A percentile compares a stretch with the other conserved stretches of the same genome.
Conservation (phyloP, 2,329 filamentous ascomycete species). For the Trichoderma oligosporum region DNA sequence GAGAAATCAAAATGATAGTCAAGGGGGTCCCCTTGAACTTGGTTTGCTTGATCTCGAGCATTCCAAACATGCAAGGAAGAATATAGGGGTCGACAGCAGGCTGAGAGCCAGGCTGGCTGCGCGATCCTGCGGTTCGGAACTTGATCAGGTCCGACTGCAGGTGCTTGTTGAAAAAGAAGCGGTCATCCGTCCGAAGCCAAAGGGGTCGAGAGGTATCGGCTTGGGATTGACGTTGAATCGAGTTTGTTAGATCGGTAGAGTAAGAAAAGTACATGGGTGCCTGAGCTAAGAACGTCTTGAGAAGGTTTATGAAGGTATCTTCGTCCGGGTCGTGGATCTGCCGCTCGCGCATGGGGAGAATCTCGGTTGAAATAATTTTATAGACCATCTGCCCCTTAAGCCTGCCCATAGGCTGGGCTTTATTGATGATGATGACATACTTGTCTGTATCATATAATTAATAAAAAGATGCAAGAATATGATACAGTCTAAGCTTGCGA, state of each 20-base stretch:
- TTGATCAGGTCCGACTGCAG: slow-evolving; percentile 88
- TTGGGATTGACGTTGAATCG: slow-evolving; percentile 88
- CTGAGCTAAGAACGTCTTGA: slow-evolving; percentile 76
- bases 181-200: slow-evolving; percentile 91
- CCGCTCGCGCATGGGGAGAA: slow-evolving; percentile 88
- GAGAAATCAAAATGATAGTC: slow-evolving; percentile 82
- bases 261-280: slow-evolving; percentile 98
- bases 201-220: slow-evolving; percentile 67
- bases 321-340: slow-evolving; percentile 90
- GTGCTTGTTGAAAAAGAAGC: slow-evolving; percentile 98
- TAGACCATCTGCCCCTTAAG: slow-evolving; percentile 96
- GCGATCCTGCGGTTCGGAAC: slow-evolving; percentile 64
- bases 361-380: slow-evolving; percentile 85
- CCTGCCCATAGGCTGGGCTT: slow-evolving; percentile 83
- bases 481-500: background rate
- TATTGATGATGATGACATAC: slow-evolving; percentile 95
- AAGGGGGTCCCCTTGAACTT: slow-evolving; percentile 79
- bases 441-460: slow-evolving; percentile 60
- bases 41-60: slow-evolving; percentile 86
- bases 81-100: slow-evolving; percentile 85
- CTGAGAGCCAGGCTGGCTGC: slow-evolving; percentile 66
- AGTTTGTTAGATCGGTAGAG: slow-evolving; percentile 93
- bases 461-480: slow-evolving; percentile 6
- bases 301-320: slow-evolving; percentile 79
- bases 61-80: slow-evolving; percentile 91